Conservation (phyloP, 2,329 filamentous ascomycete genomes). For the Fusarium sp. region DNA sequence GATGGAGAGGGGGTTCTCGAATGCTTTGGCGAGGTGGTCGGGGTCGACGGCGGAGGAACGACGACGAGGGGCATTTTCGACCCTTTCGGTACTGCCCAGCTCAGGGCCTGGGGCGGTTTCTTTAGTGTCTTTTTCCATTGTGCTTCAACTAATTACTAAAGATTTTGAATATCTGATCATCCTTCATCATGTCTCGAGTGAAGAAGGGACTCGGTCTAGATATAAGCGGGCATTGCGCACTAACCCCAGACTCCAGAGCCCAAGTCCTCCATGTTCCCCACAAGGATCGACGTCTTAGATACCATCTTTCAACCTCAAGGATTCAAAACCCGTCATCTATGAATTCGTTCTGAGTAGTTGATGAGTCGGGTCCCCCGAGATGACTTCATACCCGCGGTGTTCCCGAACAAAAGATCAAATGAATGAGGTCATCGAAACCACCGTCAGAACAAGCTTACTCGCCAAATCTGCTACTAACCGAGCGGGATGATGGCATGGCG, state of each 20-base stretch:
- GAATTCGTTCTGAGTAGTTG: background rate
- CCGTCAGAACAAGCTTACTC: slow-evolving; percentile 2
- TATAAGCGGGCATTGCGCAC: background rate
- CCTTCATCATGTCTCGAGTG: background rate
- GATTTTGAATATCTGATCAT: background rate
- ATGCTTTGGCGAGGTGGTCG: slow-evolving; percentile 4
- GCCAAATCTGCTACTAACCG: background rate
- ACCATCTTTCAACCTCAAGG: background rate
- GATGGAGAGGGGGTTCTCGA: slow-evolving; percentile 43
- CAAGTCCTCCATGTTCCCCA: background rate
- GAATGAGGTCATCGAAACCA: slow-evolving; percentile 3
- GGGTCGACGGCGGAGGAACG: slow-evolving; percentile 1
- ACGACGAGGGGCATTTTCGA: slow-evolving; percentile 13
- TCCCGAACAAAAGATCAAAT: background rate
- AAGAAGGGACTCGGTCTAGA: background rate
- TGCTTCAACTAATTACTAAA: background rate
- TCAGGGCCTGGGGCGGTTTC: background rate
- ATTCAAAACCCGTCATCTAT: background rate
- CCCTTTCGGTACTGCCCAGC: background rate
- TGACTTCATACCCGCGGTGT: background rate
- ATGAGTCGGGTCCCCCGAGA: background rate
- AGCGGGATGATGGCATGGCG: background rate
- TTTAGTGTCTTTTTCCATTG: slow-evolving; percentile 5
- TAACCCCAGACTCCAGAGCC: background rate
- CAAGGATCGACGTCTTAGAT: background rate